These are phyloP conservation scores for Venustampulla echinocandica DNA, from an alignment of 495 filamentous ascomycete genomes.

Conservation along the genomic window DNA sequence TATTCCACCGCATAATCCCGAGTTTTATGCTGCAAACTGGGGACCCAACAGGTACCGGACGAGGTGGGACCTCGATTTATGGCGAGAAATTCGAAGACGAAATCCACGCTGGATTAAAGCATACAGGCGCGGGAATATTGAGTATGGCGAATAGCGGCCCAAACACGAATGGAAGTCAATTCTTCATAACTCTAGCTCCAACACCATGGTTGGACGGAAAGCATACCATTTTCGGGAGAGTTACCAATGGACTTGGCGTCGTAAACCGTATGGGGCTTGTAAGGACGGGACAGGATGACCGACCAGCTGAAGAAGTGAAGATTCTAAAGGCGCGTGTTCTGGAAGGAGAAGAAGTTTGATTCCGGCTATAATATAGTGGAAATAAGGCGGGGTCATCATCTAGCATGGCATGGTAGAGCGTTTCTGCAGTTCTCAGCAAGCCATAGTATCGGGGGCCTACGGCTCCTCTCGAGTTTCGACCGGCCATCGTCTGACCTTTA, in stretches of 20 bases:
- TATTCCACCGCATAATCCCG: conserved; percentile 93
- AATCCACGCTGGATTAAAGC: conserved; percentile 63
- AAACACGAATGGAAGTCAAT: conserved; percentile 83
- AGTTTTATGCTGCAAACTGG: conserved; percentile 97
- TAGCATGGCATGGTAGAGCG: no score
- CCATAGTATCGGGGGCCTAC: no score
- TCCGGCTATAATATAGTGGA: no score
- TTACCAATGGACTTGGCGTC: conserved; percentile 73
- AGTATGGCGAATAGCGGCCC: conserved; percentile 95
- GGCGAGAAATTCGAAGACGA: conserved; percentile 95
- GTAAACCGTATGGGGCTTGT: conserved; percentile 88
- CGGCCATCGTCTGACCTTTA: no score
- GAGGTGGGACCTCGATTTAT: conserved; percentile 84
- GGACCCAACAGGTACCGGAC: conserved; percentile 91
- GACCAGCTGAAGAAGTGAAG: conserved; percentile 74
- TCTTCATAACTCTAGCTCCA: conserved; percentile 89
- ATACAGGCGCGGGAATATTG: conserved; percentile 87
- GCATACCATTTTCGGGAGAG: conserved; percentile 93
- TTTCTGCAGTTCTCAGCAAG: no score
- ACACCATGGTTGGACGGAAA: conserved; percentile 97
- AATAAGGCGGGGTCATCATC: no score
- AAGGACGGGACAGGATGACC: conserved; percentile 72
- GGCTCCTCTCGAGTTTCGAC: no score
- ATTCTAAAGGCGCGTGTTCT: conserved; percentile 64
- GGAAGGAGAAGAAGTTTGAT: conserved; percentile 41